These are phyloP conservation scores for Annulohypoxylon bovei DNA, from an alignment of 495 filamentous ascomycete genomes.

Conservation along the genomic window DNA sequence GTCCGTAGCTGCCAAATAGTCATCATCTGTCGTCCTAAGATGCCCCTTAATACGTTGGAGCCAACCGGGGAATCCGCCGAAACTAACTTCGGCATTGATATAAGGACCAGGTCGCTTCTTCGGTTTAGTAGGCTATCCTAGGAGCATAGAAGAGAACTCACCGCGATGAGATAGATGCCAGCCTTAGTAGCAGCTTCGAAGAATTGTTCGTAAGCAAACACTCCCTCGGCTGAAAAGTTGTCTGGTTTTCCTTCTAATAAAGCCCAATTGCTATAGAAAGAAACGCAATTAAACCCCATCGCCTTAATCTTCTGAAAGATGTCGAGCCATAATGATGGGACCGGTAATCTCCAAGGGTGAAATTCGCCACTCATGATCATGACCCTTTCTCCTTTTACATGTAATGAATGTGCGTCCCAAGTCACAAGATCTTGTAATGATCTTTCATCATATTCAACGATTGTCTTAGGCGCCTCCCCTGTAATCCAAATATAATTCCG, in stretches of 20 bases:
- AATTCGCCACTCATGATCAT: conserved; percentile 80
- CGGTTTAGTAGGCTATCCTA: conserved; percentile 71
- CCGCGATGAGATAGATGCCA: conserved; percentile 78
- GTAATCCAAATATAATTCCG: conserved; percentile 6
- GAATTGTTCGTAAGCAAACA: conserved; percentile 74
- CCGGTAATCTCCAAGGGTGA: conserved; percentile 78
- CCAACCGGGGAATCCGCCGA: conserved; percentile 53
- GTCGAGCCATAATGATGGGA: conserved; percentile 76
- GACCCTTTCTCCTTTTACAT: conserved; percentile 74
- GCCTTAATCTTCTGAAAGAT: conserved; percentile 83
- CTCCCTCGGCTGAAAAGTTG: conserved; percentile 71
- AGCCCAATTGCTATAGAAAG: conserved; percentile 83
- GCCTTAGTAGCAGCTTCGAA: conserved; percentile 74
- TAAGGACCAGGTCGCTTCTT: conserved; percentile 63
- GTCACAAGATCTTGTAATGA: conserved; percentile 55
- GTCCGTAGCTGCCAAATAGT: conserved; percentile 72
- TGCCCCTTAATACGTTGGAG: conserved; percentile 68
- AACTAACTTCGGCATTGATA: conserved; percentile 65
- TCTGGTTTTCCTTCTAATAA: conserved; percentile 77
- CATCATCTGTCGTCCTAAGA: conserved; percentile 66
- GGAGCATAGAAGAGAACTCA: conserved; percentile 76
- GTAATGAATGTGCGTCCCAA: conserved; percentile 78
- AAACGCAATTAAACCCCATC: conserved; percentile 77
- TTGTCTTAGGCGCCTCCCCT: neutral
- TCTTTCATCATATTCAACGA: neutral